Conservation (phyloP, 2,329 filamentous ascomycete genomes). For the Colletotrichum gloeosporioides region DNA sequence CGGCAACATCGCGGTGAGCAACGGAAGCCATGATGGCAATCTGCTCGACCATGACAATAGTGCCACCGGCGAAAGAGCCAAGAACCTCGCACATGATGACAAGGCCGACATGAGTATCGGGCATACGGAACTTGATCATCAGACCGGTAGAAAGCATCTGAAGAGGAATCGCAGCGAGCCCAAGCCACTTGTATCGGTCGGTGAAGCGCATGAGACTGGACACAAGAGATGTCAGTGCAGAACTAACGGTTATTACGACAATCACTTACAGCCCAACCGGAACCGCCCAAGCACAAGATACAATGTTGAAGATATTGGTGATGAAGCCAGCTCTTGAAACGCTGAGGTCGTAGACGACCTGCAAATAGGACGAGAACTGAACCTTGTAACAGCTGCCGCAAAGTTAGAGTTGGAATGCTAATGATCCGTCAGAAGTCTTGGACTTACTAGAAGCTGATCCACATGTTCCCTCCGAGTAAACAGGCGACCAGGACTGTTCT, state of each 20-base stretch:
- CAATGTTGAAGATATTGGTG: slow-evolving; percentile 38
- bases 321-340: slow-evolving; percentile 34
- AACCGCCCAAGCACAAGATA: slow-evolving; percentile 40
- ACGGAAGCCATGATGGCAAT: slow-evolving; percentile 38
- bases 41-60: slow-evolving; percentile 49
- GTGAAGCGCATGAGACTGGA: slow-evolving; percentile 33
- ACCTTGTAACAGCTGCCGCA: slow-evolving; percentile 33
- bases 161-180: slow-evolving; percentile 34
- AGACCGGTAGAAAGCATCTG: slow-evolving; percentile 30
- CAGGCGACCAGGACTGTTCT: slow-evolving; percentile 29
- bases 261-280: slow-evolving; percentile 36
- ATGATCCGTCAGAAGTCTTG: not conserved
- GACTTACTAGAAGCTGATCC: slow-evolving; percentile 30
- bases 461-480: slow-evolving; percentile 27
- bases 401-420: not conserved
- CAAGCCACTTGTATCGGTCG: slow-evolving; percentile 36
- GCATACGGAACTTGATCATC: slow-evolving; percentile 40
- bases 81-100: slow-evolving; percentile 44
- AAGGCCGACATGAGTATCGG: slow-evolving; percentile 34
- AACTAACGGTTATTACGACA: too few relatives aligned
- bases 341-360: slow-evolving; percentile 37
- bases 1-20: slow-evolving; percentile 36
- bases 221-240: not conserved
- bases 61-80: slow-evolving; percentile 42
- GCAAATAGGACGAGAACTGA: slow-evolving; percentile 47